phyloP scores from a whole-genome alignment of 371 early-diverging fungal species.

The Syncephalastrum contaminatum region DNA sequence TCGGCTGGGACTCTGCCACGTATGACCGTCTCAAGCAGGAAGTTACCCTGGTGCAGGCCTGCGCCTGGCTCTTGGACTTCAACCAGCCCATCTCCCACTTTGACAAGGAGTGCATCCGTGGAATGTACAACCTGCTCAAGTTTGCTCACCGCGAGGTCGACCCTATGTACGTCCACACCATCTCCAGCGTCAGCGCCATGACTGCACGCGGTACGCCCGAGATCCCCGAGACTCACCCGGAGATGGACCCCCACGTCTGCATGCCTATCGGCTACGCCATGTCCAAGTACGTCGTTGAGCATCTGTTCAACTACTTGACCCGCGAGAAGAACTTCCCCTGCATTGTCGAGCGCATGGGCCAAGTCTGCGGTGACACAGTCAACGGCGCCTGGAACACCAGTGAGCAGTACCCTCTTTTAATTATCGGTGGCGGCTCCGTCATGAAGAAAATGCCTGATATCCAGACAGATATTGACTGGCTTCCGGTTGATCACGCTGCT shows the following conservation, averaged over 20 bases:
- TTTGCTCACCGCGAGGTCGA: slow-evolving; percentile 26
- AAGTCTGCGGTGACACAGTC: slow-evolving; percentile 31
- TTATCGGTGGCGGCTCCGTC: slow-evolving; percentile 26
- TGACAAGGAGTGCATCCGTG: slow-evolving; percentile 29
- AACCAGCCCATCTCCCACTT: slow-evolving; percentile 25
- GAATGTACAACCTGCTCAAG: slow-evolving; percentile 28
- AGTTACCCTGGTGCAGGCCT: slow-evolving; percentile 30
- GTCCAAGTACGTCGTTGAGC: slow-evolving; percentile 39
- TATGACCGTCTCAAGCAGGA: slow-evolving; percentile 22
- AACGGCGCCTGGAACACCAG: slow-evolving; percentile 40
- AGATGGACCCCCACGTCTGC: slow-evolving; percentile 19
- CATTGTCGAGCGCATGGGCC: slow-evolving; percentile 35
- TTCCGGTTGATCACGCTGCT: slow-evolving; percentile 28
- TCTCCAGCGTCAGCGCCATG: slow-evolving; percentile 27
- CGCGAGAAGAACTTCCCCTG: slow-evolving; percentile 28
- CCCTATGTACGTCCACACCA: slow-evolving; percentile 34
- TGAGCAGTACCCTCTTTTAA: slow-evolving; percentile 39
- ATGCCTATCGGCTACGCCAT: slow-evolving; percentile 42
- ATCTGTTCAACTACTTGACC: slow-evolving; percentile 21
- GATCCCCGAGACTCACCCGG: slow-evolving; percentile 24
- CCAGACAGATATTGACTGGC: slow-evolving; percentile 28
- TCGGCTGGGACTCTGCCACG: slow-evolving; percentile 25
- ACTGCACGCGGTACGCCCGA: slow-evolving; percentile 11
- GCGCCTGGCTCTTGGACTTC: slow-evolving; percentile 35
- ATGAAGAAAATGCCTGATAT: slow-evolving; percentile 35